A percentile compares a stretch with the other conserved stretches of the same genome.
phyloP scores from a whole-genome alignment of 371 early-diverging fungal species.

The Mortierella sp. region DNA sequence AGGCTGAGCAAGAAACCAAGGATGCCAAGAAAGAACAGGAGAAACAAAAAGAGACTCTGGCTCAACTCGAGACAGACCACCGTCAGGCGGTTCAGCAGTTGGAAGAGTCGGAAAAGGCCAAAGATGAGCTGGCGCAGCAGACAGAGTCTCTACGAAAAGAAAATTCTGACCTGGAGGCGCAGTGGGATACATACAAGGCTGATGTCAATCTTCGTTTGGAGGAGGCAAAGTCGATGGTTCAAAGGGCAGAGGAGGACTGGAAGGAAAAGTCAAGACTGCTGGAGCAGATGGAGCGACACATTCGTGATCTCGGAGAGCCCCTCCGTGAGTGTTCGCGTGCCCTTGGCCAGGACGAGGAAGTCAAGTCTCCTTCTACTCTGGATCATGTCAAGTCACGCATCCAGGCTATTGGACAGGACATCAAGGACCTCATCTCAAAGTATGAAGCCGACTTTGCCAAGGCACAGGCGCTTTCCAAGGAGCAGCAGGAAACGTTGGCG shows the following conservation, averaged over 20 bases:
- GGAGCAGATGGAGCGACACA: slow-evolving; percentile 34
- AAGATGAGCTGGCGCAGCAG: slow-evolving; percentile 36
- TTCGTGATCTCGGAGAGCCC: slow-evolving; percentile 22
- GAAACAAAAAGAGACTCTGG: slow-evolving; percentile 30
- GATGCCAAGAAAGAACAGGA: slow-evolving; percentile 14
- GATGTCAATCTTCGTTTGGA: slow-evolving; percentile 58
- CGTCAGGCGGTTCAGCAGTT: slow-evolving; percentile 6
- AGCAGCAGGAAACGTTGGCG: slow-evolving; percentile 4
- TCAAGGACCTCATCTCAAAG: slow-evolving; percentile 12
- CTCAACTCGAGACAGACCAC: slow-evolving; percentile 51
- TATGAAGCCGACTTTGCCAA: slow-evolving; percentile 11
- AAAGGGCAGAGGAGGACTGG: slow-evolving; percentile 64
- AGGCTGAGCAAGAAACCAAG: slow-evolving; percentile 15
- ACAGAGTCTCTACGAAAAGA: slow-evolving; percentile 26
- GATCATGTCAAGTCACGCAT: background rate
- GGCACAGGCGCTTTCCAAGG: background rate
- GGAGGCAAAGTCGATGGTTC: slow-evolving; percentile 63
- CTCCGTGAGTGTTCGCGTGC: slow-evolving; percentile 19
- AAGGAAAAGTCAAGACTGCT: slow-evolving; percentile 42
- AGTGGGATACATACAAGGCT: slow-evolving; percentile 47
- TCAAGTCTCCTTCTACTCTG: background rate
- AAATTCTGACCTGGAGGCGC: slow-evolving; percentile 36
- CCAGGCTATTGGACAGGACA: slow-evolving; percentile 16
- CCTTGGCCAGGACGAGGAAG: slow-evolving; percentile 9
- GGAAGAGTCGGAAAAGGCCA: slow-evolving; percentile 9